Evolutionary conservation across 805 yeast species (phyloP).

Genomic region (Wickerhamiella dianesei): DNA sequence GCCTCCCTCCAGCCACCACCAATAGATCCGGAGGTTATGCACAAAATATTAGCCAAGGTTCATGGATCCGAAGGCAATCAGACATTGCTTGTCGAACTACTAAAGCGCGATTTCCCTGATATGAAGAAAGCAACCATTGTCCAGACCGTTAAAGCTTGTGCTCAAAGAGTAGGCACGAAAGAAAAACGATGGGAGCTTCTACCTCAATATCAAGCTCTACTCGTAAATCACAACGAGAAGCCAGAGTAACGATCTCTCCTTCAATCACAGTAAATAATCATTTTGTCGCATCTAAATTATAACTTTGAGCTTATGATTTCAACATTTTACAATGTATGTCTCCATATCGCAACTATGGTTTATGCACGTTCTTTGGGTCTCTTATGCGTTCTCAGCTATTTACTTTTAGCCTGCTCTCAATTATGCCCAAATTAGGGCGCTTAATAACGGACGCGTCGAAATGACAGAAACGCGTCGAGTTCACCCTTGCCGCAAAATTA

Average conservation of each 20-base stretch:
- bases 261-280: too few species aligned
- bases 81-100: constrained; percentile 17
- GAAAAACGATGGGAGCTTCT: not conserved
- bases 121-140: constrained; percentile 9
- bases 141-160: constrained; percentile 2
- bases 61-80: constrained; percentile 14
- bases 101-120: constrained; percentile 15
- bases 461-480: not conserved
- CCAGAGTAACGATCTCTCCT: too few species aligned
- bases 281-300: too few species aligned
- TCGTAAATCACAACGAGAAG: too few species aligned
- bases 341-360: too few species aligned
- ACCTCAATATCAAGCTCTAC: not conserved
- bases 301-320: too few species aligned
- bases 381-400: too few species aligned
- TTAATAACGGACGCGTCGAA: not conserved
- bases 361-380: too few species aligned
- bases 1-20: constrained; percentile 1
- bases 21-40: constrained; percentile 8
- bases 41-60: constrained; percentile 7
- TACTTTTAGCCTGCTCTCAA: too few species aligned
- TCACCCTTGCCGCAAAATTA: not conserved
- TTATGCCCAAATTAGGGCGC: too few species aligned
- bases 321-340: too few species aligned
- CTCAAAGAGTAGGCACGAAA: constrained; percentile 3